Evolutionary conservation across 164 flowering plant species (phyloP).

Genomic region (Vitis labrusca): DNA sequence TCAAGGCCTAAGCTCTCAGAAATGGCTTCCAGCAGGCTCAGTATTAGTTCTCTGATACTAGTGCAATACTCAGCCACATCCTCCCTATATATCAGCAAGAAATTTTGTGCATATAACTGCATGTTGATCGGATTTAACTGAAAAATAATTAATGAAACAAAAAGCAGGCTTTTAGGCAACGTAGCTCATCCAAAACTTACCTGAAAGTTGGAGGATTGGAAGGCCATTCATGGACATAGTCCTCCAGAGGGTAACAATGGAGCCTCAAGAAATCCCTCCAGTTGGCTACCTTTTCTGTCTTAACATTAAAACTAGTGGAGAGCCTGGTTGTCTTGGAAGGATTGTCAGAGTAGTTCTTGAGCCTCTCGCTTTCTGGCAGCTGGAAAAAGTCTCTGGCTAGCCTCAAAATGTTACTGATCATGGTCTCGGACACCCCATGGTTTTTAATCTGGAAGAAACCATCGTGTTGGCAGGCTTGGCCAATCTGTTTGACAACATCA

Average conservation of each 20-base stretch:
- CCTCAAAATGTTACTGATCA: slow-evolving; percentile 34
- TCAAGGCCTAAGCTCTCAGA: slow-evolving; percentile 69
- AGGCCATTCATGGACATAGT: slow-evolving; percentile 58
- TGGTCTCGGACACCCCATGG: slow-evolving; percentile 52
- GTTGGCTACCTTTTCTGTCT: slow-evolving; percentile 51
- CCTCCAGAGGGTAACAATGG: slow-evolving; percentile 65
- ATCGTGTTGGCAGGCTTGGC: slow-evolving; percentile 40
- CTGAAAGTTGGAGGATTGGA: slow-evolving; percentile 54
- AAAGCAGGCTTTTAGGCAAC: too few relatives aligned
- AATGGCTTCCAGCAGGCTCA: slow-evolving; percentile 49
- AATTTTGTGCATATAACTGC: too few relatives aligned
- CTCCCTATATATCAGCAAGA: slow-evolving; percentile 24
- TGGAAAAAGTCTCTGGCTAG: slow-evolving; percentile 49
- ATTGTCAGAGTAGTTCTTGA: slow-evolving; percentile 60
- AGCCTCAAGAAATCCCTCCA: slow-evolving; percentile 78
- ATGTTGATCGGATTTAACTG: too few relatives aligned
- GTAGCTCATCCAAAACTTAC: slow-evolving; percentile 10
- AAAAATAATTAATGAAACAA: not conserved
- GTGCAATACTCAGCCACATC: slow-evolving; percentile 45
- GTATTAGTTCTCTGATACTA: slow-evolving; percentile 31
- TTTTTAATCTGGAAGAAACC: slow-evolving; percentile 76
- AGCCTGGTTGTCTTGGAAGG: slow-evolving; percentile 47
- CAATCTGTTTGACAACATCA: slow-evolving; percentile 32
- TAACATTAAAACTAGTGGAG: slow-evolving; percentile 66
- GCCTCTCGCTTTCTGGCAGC: slow-evolving; percentile 55